Evolutionary conservation across 148 eudicot species (phyloP).

Genomic region (Selenicereus undatus): DNA sequence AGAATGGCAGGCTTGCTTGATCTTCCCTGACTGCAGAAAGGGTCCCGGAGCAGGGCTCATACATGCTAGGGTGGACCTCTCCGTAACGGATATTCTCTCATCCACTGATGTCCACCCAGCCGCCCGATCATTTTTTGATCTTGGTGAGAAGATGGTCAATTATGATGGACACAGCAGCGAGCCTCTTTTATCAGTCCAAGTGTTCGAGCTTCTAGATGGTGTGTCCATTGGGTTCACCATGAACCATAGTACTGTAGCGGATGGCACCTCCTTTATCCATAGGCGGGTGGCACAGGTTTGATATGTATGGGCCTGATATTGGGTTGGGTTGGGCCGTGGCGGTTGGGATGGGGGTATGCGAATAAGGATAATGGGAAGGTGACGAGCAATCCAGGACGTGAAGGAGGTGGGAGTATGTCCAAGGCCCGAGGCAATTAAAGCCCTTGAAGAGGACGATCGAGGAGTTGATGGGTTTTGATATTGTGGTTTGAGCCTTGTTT

Average conservation of each 20-base stretch:
- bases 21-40: slow-evolving; percentile 33
- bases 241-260: slow-evolving; percentile 50
- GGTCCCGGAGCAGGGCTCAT: slow-evolving; percentile 40
- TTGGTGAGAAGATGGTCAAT: slow-evolving; percentile 27
- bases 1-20: slow-evolving; percentile 7
- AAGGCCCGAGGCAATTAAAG: slow-evolving; percentile 48
- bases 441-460: slow-evolving; percentile 42
- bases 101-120: slow-evolving; percentile 21
- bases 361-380: slow-evolving; percentile 75
- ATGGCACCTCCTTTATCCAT: slow-evolving; percentile 55
- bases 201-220: slow-evolving; percentile 55
- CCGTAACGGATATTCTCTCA: slow-evolving; percentile 25
- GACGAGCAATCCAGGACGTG: slow-evolving; percentile 54
- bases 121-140: slow-evolving; percentile 32
- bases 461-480: slow-evolving; percentile 60
- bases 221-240: slow-evolving; percentile 52
- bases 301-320: slow-evolving; percentile 68
- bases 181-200: slow-evolving; percentile 42
- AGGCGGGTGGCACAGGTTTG: too few relatives aligned
- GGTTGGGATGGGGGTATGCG: slow-evolving; percentile 49
- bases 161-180: slow-evolving; percentile 44
- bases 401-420: slow-evolving; percentile 54
- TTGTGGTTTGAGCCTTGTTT: slow-evolving; percentile 7
- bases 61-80: slow-evolving; percentile 33
- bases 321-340: slow-evolving; percentile 63